These are phyloP conservation scores for Phytophthora pini DNA, from an alignment of 352 stramenopile species.

Conservation along the genomic window DNA sequence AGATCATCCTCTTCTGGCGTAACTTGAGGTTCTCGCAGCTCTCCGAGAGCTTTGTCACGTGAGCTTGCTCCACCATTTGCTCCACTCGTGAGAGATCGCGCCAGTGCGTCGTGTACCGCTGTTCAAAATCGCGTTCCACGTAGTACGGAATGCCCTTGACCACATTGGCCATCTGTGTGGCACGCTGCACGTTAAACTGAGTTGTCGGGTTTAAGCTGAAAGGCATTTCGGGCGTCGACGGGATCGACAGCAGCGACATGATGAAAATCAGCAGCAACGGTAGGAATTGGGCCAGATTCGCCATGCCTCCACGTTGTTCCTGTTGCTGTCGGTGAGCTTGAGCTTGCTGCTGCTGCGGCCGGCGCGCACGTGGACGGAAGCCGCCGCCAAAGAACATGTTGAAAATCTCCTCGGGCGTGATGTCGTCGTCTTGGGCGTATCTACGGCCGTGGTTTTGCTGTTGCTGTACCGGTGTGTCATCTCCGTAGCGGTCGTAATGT, in stretches of 20 bases:
- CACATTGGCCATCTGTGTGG: slow-evolving; percentile 84
- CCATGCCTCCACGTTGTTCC: slow-evolving; percentile 48
- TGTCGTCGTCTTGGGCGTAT: slow-evolving; percentile 79
- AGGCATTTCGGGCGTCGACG: slow-evolving; percentile 68
- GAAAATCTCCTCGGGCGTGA: slow-evolving; percentile 93
- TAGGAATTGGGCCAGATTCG: slow-evolving; percentile 81
- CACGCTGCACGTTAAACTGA: slow-evolving; percentile 79
- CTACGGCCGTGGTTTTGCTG: slow-evolving; percentile 42
- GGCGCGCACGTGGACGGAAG: slow-evolving; percentile 64
- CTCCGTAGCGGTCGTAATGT: slow-evolving; percentile 87
- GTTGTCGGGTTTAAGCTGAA: slow-evolving; percentile 85
- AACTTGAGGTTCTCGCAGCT: slow-evolving; percentile 84
- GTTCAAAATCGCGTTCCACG: slow-evolving; percentile 86
- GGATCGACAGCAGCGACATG: slow-evolving; percentile 83
- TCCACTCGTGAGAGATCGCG: slow-evolving; percentile 84
- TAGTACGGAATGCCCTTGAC: slow-evolving; percentile 90
- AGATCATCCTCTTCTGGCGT: slow-evolving; percentile 90
- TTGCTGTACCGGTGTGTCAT: slow-evolving; percentile 54
- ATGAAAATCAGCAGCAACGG: slow-evolving; percentile 88
- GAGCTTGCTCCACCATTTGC: slow-evolving; percentile 88
- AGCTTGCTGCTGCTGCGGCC: slow-evolving; percentile 52
- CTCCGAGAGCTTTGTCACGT: slow-evolving; percentile 74
- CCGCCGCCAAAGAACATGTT: slow-evolving; percentile 93
- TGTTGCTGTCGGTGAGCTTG: slow-evolving; percentile 40
- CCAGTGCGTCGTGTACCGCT: slow-evolving; percentile 88